Base-by-base conservation (phyloP, 306 rosid genomes). In the cucumber (Cucumis sativus) region DNA sequence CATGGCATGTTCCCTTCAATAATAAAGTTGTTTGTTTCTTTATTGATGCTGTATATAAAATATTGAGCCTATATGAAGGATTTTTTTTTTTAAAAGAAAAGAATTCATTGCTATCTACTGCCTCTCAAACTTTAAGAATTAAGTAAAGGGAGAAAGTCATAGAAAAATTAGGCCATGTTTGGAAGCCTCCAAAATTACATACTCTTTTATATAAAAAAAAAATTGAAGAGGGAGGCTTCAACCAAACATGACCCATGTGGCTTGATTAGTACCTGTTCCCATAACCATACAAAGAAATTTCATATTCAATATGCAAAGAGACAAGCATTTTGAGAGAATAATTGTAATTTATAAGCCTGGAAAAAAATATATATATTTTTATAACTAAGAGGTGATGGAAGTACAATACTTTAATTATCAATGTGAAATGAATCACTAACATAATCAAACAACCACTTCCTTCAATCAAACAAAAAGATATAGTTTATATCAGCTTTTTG, bases 161-260 rank as follows among this genome's bases (percentile, higher is more conserved):
- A 65, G 69, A 74, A 75, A 55, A 55, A 65, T 59, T 74, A 21
- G 2, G 65, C 49, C 59, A 57, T 54, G 55, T 76, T 56, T 80
- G 68, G 77, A 78, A 43, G 82, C 71, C 80, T 69, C 77, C 80
- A 56, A 84, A 75, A 60, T n/a, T 6, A 71, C 66, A 51, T 71
- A 23, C 18, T 6, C 7, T 28, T 28, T 28, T 33, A 2, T 25
- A 63, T 21, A 77, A 61, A 59, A 51, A 74, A 59, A 51, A 74
- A 15, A 67, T 78, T 79, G 14, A 51, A n/a, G 40, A 41, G 49
- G 70, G 79, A 70, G 33, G 76, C 41, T 40, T 69, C 70, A 78
- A 47, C 68, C 63, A 85, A 82, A 78, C 86, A 78, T 62, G 79
- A 67, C 77, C 86, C 88, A 85, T 83, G 86, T 85, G 88, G 77